These are phyloP conservation scores for Thinopyrum elongatum DNA, from an alignment of 176 grass and related monocot species.

Conservation along the genomic window DNA sequence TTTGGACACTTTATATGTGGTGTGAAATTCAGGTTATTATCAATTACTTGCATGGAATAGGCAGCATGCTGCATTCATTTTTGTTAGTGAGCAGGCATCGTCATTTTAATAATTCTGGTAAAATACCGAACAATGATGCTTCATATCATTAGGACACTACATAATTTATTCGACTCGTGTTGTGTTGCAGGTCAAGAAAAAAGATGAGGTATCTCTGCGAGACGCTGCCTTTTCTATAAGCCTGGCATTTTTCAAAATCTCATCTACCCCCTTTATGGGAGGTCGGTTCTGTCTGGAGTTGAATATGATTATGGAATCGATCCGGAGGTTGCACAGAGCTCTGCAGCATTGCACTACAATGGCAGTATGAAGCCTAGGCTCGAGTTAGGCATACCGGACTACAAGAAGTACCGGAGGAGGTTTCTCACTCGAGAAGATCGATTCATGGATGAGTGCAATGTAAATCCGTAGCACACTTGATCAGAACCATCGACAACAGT, in stretches of 20 bases:
- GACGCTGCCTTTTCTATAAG: constrained; percentile 75
- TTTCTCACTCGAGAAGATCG: constrained; percentile 56
- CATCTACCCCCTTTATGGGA: constrained; percentile 66
- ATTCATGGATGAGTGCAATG: constrained; percentile 88
- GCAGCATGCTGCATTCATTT: not conserved
- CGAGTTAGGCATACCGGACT: constrained; percentile 75
- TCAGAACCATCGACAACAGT: not conserved
- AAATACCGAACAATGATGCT: not conserved
- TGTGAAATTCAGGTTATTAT: not conserved
- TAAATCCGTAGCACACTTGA: constrained; percentile 45
- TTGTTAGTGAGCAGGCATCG: not conserved
- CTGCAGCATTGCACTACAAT: constrained; percentile 71
- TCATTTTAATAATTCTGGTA: not conserved
- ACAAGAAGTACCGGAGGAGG: constrained; percentile 78
- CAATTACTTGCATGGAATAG: not conserved
- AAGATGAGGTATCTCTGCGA: constrained; percentile 52
- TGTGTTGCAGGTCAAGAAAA: constrained; percentile 53
- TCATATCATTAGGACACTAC: not conserved
- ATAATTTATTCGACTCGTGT: constrained; percentile 27
- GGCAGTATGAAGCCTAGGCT: constrained; percentile 97
- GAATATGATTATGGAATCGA: constrained; percentile 73
- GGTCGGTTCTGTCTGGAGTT: constrained; percentile 53
- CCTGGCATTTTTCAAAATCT: constrained; percentile 74
- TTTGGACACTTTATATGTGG: not conserved
- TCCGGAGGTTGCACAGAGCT: constrained; percentile 29